phyloP scores from a whole-genome alignment of 2,329 filamentous ascomycete genomes.

The Alternaria solani region DNA sequence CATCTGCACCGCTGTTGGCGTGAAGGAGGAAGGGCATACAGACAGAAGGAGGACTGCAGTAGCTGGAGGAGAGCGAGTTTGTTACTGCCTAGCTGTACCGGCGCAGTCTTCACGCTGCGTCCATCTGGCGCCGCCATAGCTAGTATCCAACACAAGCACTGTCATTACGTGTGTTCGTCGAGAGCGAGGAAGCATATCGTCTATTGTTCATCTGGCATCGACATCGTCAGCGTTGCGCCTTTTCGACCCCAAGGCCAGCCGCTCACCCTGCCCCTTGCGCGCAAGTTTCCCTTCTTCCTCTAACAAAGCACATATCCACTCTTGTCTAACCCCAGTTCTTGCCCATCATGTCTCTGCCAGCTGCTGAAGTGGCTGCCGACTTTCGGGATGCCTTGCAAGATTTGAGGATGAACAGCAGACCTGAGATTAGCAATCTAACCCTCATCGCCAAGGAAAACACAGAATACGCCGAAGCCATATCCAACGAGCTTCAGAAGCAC shows the following conservation, averaged over 20 bases:
- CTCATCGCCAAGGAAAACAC: slow-evolving; percentile 98
- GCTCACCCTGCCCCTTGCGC: slow-evolving; percentile 29
- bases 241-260: slow-evolving; percentile 34
- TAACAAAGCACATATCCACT: slow-evolving; percentile 18
- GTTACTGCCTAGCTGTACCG: slow-evolving; percentile 44
- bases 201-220: slow-evolving; percentile 45
- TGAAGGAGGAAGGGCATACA: slow-evolving; percentile 43
- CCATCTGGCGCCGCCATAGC: slow-evolving; percentile 53
- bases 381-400: slow-evolving; percentile 94
- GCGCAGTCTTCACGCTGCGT: slow-evolving; percentile 44
- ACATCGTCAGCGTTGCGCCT: slow-evolving; percentile 38
- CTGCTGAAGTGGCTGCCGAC: slow-evolving; percentile 91
- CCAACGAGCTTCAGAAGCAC: slow-evolving; percentile 87
- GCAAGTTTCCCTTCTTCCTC: slow-evolving; percentile 20
- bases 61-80: slow-evolving; percentile 46
- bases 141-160: slow-evolving; percentile 59
- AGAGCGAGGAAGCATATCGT: slow-evolving; percentile 53
- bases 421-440: slow-evolving; percentile 96
- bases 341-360: slow-evolving; percentile 70
- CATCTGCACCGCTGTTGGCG: slow-evolving; percentile 30
- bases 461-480: slow-evolving; percentile 92
- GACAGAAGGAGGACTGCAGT: slow-evolving; percentile 40
- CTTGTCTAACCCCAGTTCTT: slow-evolving; percentile 37
- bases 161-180: slow-evolving; percentile 50
- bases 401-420: slow-evolving; percentile 86